Conservation (phyloP, 2,329 filamentous ascomycete species). For the Curvularia lunata region DNA sequence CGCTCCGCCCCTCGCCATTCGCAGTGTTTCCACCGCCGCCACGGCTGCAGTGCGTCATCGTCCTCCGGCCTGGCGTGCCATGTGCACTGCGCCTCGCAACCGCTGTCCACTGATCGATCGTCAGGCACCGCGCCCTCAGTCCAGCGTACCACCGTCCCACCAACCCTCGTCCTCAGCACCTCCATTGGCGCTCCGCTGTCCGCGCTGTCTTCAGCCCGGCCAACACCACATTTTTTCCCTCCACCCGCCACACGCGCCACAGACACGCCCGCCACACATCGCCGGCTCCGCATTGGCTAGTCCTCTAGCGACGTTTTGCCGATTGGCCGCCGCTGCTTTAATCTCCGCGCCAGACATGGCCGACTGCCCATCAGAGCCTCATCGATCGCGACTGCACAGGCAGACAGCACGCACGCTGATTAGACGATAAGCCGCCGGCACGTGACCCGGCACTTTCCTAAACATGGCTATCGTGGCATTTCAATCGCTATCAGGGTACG, state of each 20-base stretch:
- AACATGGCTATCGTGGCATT: not conserved
- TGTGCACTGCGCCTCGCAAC: too few species aligned
- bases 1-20: conserved; percentile 1
- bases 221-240: not conserved
- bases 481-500: not conserved
- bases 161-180: not conserved
- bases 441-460: not conserved
- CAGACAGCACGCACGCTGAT: not conserved
- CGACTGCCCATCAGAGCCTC: not conserved
- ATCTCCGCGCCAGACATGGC: not conserved
- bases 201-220: not conserved
- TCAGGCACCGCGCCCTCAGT: conserved; percentile 13
- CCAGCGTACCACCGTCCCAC: not conserved
- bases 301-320: not conserved
- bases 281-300: not conserved
- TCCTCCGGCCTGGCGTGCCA: too few species aligned
- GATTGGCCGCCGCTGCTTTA: conserved; percentile 3
- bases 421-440: not conserved
- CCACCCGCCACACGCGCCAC: not conserved
- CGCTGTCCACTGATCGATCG: conserved; percentile 16
- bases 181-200: not conserved
- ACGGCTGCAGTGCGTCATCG: conserved; percentile 14
- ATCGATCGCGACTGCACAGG: not conserved
- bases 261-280: not conserved
- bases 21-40: conserved; percentile 10